These are phyloP conservation scores for Pseudonitzschia multiseries DNA, from an alignment of 108 stramenopile species.

Conservation along the genomic window DNA sequence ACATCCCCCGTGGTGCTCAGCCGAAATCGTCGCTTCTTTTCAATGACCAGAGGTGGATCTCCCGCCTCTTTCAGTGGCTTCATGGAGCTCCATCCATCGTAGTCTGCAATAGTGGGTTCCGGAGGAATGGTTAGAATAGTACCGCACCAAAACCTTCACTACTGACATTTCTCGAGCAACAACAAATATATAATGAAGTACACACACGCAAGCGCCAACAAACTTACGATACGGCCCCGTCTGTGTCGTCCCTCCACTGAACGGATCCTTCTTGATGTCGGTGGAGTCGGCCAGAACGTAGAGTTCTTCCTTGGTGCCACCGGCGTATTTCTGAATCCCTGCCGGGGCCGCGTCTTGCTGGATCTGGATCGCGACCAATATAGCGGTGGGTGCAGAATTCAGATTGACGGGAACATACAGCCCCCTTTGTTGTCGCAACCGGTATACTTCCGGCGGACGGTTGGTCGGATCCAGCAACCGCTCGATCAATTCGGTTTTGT, in stretches of 20 bases:
- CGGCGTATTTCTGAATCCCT: conserved; percentile 36
- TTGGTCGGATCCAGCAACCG: conserved; percentile 45
- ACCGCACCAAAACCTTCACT: no score
- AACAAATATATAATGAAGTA: not conserved
- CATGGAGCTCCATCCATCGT: conserved; percentile 58
- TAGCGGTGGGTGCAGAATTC: conserved; percentile 41
- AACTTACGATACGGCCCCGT: conserved; percentile 30
- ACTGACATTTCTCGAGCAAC: no score
- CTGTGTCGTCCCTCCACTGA: conserved; percentile 50
- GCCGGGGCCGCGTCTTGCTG: conserved; percentile 11
- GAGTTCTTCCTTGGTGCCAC: conserved; percentile 49
- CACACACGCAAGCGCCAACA: not conserved
- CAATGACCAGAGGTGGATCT: conserved; percentile 57
- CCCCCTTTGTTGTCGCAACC: conserved; percentile 25
- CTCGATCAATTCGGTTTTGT: conserved; percentile 51
- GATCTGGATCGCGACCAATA: conserved; percentile 55
- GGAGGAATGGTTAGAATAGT: not conserved
- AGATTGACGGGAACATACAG: conserved; percentile 57
- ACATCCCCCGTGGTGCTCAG: conserved; percentile 28
- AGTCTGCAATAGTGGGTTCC: conserved; percentile 14
- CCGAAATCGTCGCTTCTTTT: conserved; percentile 34
- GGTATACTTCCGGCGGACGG: conserved; percentile 45
- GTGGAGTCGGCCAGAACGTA: conserved; percentile 53
- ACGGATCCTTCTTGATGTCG: conserved; percentile 58
- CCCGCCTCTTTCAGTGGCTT: conserved; percentile 25